Base-by-base conservation (phyloP, 768 basidiomycete genomes). In the Trametopsis cervina region DNA sequence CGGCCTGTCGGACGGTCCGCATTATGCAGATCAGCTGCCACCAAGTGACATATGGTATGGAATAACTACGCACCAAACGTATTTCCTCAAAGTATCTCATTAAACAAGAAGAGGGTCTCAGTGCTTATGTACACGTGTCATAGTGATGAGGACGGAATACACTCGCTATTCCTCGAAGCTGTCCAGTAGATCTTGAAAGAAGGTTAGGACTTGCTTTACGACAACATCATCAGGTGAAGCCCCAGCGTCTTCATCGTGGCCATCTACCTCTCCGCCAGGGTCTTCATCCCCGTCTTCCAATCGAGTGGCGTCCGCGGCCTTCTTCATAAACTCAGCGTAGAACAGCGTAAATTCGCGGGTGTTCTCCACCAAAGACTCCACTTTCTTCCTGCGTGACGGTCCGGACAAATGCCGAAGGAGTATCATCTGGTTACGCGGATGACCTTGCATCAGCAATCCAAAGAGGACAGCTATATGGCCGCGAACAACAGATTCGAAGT, bases 381-480 rank as follows among this genome's bases (percentile, higher is more conserved):
- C 56, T 47, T 62, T 66, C 52, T 6, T 58, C 49, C 6, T 51
- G 44, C 4, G 29, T 33, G 64, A 63, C n/a, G 38, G 17, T 13
- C 70, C 73, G 0, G 71, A 65, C 5, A 76, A 59, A 2, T 9
- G 50, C 52, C n/a, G 60, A 17, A 70, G 44, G 41, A 74, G 56
- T 4, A 63, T 47, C 12, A 46, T 17, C 50, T 65, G 66, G 46
- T 68, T 72, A n/a, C 49, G 41, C 6, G 60, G 37, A 21, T 62
- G 60, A 33, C 64, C 57, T 33, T 63, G 63, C 44, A 70, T 66
- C 29, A 78, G 64, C 4, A 80, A 59, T 7, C 75, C 87, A 41
- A 92, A 75, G 4, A 92, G 74, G 5, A 91, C 77, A 0, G 89
- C 79, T 3, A 87, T 74, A 58, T 89, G 88, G 0, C 85, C 84